These are phyloP conservation scores for Pezicula rhizophila DNA, from an alignment of 2,329 filamentous ascomycete genomes.

Conservation along the genomic window DNA sequence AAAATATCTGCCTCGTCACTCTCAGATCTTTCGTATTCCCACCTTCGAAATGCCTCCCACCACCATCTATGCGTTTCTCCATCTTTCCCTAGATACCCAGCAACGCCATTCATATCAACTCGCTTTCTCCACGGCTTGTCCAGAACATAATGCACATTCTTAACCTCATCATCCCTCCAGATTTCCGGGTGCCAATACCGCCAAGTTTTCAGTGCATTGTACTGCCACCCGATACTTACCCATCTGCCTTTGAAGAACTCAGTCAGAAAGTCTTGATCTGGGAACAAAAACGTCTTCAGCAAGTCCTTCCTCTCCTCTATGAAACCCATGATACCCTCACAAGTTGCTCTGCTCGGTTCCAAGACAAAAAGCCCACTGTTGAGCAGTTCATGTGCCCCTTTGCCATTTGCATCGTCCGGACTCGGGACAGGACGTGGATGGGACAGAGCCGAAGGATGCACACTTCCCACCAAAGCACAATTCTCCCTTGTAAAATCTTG, in stretches of 20 bases:
- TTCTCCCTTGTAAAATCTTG: slow-evolving; percentile 53
- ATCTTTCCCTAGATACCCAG: slow-evolving; percentile 38
- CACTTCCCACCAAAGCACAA: slow-evolving; percentile 49
- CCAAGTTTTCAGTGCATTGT: slow-evolving; percentile 56
- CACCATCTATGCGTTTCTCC: slow-evolving; percentile 49
- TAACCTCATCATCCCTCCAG: slow-evolving; percentile 49
- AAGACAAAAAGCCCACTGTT: slow-evolving; percentile 49
- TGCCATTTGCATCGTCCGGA: slow-evolving; percentile 11
- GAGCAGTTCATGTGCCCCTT: slow-evolving; percentile 37
- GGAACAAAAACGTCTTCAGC: slow-evolving; percentile 42
- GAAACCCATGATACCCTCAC: slow-evolving; percentile 32
- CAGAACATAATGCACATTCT: slow-evolving; percentile 55
- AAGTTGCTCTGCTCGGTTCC: slow-evolving; percentile 33
- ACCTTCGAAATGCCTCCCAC: slow-evolving; percentile 39
- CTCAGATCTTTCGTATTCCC: slow-evolving; percentile 26
- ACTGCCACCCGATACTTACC: slow-evolving; percentile 50
- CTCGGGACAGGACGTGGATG: slow-evolving; percentile 28
- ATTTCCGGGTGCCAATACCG: slow-evolving; percentile 46
- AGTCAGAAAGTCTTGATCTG: slow-evolving; percentile 51
- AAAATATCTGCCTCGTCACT: slow-evolving; percentile 4
- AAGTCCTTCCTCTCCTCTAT: slow-evolving; percentile 31
- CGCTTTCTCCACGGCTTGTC: slow-evolving; percentile 52
- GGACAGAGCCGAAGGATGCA: slow-evolving; percentile 29
- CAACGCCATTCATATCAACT: slow-evolving; percentile 31
- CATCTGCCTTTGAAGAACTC: slow-evolving; percentile 47